Conservation (phyloP, 768 basidiomycete species). For the Suillus subaureus region DNA sequence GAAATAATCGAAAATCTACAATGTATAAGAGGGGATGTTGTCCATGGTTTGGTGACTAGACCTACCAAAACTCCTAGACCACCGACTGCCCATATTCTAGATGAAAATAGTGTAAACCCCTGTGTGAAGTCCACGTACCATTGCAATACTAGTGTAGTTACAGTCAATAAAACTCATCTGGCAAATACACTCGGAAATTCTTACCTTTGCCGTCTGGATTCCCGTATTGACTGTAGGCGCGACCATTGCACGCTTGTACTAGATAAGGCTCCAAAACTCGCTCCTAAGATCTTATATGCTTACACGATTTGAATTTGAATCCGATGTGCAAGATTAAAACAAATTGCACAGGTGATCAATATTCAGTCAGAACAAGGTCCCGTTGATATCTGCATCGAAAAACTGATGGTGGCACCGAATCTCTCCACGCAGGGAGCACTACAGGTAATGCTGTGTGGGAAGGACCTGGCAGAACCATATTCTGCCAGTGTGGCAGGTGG, state of each 20-base stretch:
- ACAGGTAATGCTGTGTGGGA: too few relatives aligned
- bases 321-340: background rate
- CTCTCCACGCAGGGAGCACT: too few relatives aligned
- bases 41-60: background rate
- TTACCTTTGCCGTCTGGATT: background rate
- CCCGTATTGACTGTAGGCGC: background rate
- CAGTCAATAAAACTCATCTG: background rate
- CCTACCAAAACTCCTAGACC: conserved; percentile 4
- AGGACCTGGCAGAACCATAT: too few relatives aligned
- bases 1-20: conserved; percentile 4
- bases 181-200: background rate
- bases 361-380: background rate
- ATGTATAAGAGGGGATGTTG: background rate
- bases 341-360: background rate
- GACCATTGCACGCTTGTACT: background rate
- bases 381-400: background rate
- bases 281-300: background rate
- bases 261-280: background rate
- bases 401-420: background rate
- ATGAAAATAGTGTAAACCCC: background rate
- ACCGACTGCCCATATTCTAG: background rate
- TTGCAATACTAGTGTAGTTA: background rate
- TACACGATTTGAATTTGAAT: background rate
- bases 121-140: background rate
- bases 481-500: too few relatives aligned